Evolutionary conservation across 805 yeast species (phyloP), one percentile per base, ranked within the genome.

Genomic region (Ogataea trehaloabstinens): DNA sequence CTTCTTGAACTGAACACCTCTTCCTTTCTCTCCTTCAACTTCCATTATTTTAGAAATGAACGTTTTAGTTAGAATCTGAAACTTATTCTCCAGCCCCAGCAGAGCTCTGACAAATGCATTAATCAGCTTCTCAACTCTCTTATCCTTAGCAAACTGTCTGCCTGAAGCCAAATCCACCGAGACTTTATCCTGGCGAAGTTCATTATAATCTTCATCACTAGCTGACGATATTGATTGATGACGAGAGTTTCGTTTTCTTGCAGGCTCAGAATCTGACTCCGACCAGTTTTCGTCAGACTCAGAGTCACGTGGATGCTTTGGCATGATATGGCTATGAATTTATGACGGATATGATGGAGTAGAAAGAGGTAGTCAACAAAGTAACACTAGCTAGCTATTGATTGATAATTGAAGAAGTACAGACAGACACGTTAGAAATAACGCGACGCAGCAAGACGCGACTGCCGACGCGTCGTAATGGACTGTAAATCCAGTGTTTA

Each of bases 21-120:
- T 37, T 5, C 60, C 60, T 31, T 51, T 52, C 27, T 55, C 63
- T 4, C 48, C 44, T 34, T 59, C 66, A 5, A 53, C 35, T 21
- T 58, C 66, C 37, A 54, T 38, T 3, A 60, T 35, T 32, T 58
- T 61, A 7, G 57, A 21, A 6, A 63, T 45, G 19, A 45, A 40
- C 6, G 43, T 48, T 31, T 52, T 56, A 7, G 53, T 60, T n/a
- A 63, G 33, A 0, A 52, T 40, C 39, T 60, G 64, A 21, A 48
- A 40, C 24, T 40, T 57, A 39, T 46, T 49, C 20, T 63, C 63
- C 11, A 55, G 29, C 3, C 60, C 64, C 4, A 63, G 18, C 5
- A 60, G 18, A 0, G 55, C 49, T n/a, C 63, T 41, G 2, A 55
- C 58, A 21, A 59, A 51, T 6, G 58, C 53, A 5, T 40, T 39